Conservation (phyloP, 176 grass and related monocot species). For the Juncus inflexus region DNA sequence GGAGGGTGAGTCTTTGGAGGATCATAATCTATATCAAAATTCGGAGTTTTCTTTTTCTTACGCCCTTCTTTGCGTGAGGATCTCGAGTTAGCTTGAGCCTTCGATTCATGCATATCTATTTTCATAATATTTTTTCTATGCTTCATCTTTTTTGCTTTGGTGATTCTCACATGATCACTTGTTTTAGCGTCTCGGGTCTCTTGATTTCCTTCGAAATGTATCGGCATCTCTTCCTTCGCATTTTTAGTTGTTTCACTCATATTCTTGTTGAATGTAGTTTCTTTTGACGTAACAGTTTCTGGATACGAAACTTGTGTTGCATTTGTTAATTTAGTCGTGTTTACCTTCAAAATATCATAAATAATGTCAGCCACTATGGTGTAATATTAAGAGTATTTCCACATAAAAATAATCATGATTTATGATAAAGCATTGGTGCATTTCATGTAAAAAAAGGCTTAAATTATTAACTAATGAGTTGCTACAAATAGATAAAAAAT, state of each 20-base stretch:
- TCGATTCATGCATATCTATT: constrained; percentile 6
- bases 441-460: too few relatives aligned
- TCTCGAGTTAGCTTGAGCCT: neutral
- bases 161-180: neutral
- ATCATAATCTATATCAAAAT: constrained; percentile 27
- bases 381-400: neutral
- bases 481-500: constrained; percentile 2
- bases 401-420: neutral
- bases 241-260: neutral
- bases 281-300: neutral
- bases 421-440: too few relatives aligned
- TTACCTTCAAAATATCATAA: neutral
- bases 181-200: neutral
- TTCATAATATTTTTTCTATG: constrained; percentile 3
- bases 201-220: constrained; percentile 3
- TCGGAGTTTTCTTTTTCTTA: constrained; percentile 15
- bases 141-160: neutral
- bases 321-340: neutral
- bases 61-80: neutral
- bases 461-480: too few relatives aligned
- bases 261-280: neutral
- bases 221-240: neutral
- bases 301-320: constrained; percentile 2
- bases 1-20: constrained; percentile 13
- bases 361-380: neutral